These are phyloP conservation scores for Saururus chinensis DNA, from an alignment of 164 flowering plant genomes.

Conservation along the genomic window DNA sequence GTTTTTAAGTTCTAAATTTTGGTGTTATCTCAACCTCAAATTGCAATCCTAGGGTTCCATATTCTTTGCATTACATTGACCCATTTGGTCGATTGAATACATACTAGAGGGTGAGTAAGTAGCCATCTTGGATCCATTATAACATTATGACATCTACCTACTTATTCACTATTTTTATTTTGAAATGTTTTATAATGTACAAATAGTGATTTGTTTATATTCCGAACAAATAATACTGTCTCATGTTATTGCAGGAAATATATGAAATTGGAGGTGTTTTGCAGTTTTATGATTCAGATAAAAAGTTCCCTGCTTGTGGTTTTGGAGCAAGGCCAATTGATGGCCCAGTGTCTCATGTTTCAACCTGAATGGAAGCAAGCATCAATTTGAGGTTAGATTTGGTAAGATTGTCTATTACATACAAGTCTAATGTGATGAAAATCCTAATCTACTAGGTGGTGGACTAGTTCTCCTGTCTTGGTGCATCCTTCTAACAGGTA, in stretches of 20 bases:
- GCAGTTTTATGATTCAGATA: conserved; percentile 87
- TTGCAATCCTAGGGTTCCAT: conserved; percentile 61
- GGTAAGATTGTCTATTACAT: not conserved
- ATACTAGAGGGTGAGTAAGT: conserved; percentile 62
- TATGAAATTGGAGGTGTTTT: conserved; percentile 62
- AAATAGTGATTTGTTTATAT: not conserved
- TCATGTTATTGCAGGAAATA: conserved; percentile 49
- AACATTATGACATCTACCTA: too few species aligned
- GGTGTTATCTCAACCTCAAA: conserved; percentile 53
- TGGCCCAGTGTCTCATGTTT: conserved; percentile 79
- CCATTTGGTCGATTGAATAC: conserved; percentile 68
- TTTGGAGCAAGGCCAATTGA: conserved; percentile 63
- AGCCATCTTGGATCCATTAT: not conserved
- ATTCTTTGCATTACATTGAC: conserved; percentile 83
- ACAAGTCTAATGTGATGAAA: not conserved
- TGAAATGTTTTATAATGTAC: too few species aligned
- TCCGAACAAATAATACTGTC: not conserved
- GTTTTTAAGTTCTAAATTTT: not conserved
- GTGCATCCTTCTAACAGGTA: too few species aligned
- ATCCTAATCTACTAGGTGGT: not conserved
- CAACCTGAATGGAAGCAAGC: conserved; percentile 51
- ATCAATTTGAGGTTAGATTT: conserved; percentile 40
- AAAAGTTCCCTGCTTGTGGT: conserved; percentile 85
- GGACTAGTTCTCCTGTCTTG: not conserved
- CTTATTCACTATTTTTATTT: not conserved